Conservation (phyloP, 768 basidiomycete genomes). For the Inosperma sp. region DNA sequence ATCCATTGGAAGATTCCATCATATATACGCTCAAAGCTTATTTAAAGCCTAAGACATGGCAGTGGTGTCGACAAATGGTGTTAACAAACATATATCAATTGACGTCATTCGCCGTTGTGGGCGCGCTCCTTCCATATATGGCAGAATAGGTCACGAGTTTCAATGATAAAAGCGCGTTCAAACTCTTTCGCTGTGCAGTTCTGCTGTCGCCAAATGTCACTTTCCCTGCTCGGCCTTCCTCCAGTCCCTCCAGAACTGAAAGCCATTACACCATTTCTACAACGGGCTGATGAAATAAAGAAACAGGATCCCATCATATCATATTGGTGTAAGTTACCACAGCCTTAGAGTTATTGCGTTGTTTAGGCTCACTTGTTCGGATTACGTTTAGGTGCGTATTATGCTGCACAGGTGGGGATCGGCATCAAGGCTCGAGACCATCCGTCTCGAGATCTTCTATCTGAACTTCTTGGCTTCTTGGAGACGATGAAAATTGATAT, state of each 20-base stretch:
- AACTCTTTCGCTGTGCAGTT: constrained; percentile 10
- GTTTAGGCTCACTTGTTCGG: constrained; percentile 5
- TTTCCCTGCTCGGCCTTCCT: constrained; percentile 50
- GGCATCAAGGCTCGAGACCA: constrained; percentile 62
- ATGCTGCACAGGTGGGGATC: constrained; percentile 87
- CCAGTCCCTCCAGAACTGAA: constrained; percentile 58
- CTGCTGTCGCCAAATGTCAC: constrained; percentile 16
- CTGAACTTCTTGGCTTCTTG: constrained; percentile 68
- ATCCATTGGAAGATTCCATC: too few species aligned
- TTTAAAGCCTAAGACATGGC: too few species aligned
- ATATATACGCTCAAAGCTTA: too few species aligned
- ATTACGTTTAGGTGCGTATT: constrained; percentile 68
- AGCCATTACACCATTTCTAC: constrained; percentile 71
- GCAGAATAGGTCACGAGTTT: constrained; percentile 18
- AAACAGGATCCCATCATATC: constrained; percentile 80
- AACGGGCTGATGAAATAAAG: constrained; percentile 85
- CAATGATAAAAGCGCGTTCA: constrained; percentile 22
- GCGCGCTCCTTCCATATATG: constrained; percentile 17
- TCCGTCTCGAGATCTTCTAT: constrained; percentile 62
- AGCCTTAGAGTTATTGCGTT: constrained; percentile 1
- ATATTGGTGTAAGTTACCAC: constrained; percentile 86
- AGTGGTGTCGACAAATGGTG: too few species aligned
- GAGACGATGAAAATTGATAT: constrained; percentile 79
- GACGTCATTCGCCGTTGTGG: constrained; percentile 20
- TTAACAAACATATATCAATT: constrained; percentile 4